Evolutionary conservation across 1,284 basidiomycete species (phyloP).

Genomic region (Boletus smithii): DNA sequence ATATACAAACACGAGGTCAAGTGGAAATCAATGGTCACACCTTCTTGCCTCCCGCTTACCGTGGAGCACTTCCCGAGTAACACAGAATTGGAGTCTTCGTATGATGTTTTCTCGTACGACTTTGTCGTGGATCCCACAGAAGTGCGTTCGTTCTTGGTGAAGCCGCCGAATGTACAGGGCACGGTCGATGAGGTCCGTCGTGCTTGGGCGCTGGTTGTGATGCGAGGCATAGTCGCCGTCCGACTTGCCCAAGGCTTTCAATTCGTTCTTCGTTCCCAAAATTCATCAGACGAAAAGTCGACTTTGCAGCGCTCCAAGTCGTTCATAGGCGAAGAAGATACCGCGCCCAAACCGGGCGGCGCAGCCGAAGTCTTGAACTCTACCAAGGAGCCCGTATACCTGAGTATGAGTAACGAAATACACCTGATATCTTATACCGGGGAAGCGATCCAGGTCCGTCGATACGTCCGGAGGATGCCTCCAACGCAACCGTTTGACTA

Average conservation of each 20-base stretch:
- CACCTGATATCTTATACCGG: conserved; percentile 88
- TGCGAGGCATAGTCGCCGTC: conserved; percentile 93
- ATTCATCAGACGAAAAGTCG: conserved; percentile 30
- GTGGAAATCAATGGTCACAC: conserved; percentile 85
- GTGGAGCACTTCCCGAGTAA: conserved; percentile 84
- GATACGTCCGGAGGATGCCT: conserved; percentile 79
- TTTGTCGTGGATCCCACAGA: conserved; percentile 76
- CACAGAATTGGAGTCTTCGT: conserved; percentile 74
- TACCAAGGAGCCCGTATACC: conserved; percentile 76
- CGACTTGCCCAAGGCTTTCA: conserved; percentile 96
- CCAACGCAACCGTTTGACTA: conserved; percentile 69
- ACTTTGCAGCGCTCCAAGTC: conserved; percentile 51
- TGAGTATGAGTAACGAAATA: conserved; percentile 94
- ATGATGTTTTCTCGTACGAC: conserved; percentile 79
- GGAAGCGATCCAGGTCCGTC: conserved; percentile 83
- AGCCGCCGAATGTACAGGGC: conserved; percentile 49
- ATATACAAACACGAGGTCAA: conserved; percentile 87
- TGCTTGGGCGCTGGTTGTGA: conserved; percentile 78
- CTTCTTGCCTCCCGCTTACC: conserved; percentile 87
- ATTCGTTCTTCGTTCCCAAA: conserved; percentile 64
- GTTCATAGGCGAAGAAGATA: conserved; percentile 55
- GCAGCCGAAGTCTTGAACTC: conserved; percentile 69
- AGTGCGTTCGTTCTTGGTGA: conserved; percentile 79
- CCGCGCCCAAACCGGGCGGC: conserved; percentile 56
- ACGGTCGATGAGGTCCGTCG: conserved; percentile 56